Evolutionary conservation across 768 basidiomycete species (phyloP).

Genomic region (Calocera viscosa): DNA sequence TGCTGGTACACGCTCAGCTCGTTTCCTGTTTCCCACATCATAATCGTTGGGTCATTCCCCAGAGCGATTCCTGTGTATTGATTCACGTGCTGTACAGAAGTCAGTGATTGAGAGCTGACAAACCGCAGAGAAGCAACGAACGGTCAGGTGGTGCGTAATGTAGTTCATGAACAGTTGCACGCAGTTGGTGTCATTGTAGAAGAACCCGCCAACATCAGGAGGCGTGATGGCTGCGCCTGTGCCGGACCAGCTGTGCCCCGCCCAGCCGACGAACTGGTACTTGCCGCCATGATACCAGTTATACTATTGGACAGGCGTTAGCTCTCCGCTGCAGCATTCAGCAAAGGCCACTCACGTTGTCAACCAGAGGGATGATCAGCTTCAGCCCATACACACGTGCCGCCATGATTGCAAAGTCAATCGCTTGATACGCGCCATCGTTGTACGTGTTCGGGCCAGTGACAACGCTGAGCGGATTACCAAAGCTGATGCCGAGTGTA

Average conservation of each 20-base stretch:
- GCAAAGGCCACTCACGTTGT: slow-evolving; percentile 10
- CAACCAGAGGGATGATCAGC: slow-evolving; percentile 18
- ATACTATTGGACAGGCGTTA: slow-evolving; percentile 11
- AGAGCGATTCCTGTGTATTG: slow-evolving; percentile 17
- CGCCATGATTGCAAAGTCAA: slow-evolving; percentile 19
- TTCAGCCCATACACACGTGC: slow-evolving; percentile 18
- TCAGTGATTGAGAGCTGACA: no score
- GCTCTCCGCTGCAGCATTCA: background rate
- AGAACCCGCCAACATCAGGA: slow-evolving; percentile 13
- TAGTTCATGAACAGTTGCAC: slow-evolving; percentile 17
- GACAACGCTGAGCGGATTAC: background rate
- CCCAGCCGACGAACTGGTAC: slow-evolving; percentile 19
- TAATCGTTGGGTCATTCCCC: slow-evolving; percentile 19
- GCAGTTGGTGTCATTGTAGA: slow-evolving; percentile 15
- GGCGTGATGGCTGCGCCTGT: slow-evolving; percentile 18
- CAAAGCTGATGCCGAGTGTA: slow-evolving; percentile 19
- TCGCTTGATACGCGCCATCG: slow-evolving; percentile 14
- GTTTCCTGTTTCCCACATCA: slow-evolving; percentile 20
- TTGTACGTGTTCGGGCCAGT: background rate
- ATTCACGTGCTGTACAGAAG: slow-evolving; percentile 19
- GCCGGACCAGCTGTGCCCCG: background rate
- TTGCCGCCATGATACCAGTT: slow-evolving; percentile 21
- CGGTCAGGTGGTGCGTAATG: slow-evolving; percentile 16
- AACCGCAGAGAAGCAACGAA: no score
- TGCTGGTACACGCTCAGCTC: slow-evolving; percentile 20